Base-by-base conservation (phyloP, 2,329 filamentous ascomycete genomes). In the Fusarium sp. region DNA sequence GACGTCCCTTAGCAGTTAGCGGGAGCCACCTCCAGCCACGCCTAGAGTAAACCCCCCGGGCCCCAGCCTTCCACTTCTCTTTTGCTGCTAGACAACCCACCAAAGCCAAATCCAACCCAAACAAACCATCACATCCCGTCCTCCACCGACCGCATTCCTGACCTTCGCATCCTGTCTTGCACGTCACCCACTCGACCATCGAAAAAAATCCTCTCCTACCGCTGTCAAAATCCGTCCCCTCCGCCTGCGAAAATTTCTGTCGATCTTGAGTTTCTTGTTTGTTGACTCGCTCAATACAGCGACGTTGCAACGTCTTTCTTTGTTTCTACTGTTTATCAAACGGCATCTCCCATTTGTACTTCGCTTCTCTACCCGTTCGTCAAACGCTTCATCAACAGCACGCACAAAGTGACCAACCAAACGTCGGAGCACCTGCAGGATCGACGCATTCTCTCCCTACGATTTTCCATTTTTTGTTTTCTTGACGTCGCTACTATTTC, bases 21-120 rank as follows among this genome's bases (percentile, higher is more conserved):
- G 62, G 71, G 67, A 63, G 65, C 65, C 61, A 59, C 69, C 63
- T 68, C 72, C 74, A 76, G 74, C 74, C 74, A 75, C 74, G 67
- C 69, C 67, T 46, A 70, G 63, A 70, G 53, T 64, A 53, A 65
- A 65, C 50, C 57, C 66, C 73, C n/a, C n/a, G n/a, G n/a, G n/a
- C n/a, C n/a, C 74, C 74, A 76, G 74, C 74, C 74, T 76, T 75
- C 59, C 41, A 62, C 55, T 62, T 62, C 49, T 74, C 61, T 68
- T 58, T 71, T 75, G 57, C 65, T 58, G 39, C 43, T 40, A n/a
- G 45, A 19, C 37, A 25, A 22, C 61, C 59, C 61, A 63, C 61
- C 51, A 51, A 63, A 57, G 33, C 25, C 32, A 58, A 40, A 51
- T 33, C 56, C 59, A 62, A 64, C 41, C 59, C 43, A 64, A 64